These are phyloP conservation scores for Globisporangium echinulatum DNA, from an alignment of 352 stramenopile genomes.

Conservation along the genomic window DNA sequence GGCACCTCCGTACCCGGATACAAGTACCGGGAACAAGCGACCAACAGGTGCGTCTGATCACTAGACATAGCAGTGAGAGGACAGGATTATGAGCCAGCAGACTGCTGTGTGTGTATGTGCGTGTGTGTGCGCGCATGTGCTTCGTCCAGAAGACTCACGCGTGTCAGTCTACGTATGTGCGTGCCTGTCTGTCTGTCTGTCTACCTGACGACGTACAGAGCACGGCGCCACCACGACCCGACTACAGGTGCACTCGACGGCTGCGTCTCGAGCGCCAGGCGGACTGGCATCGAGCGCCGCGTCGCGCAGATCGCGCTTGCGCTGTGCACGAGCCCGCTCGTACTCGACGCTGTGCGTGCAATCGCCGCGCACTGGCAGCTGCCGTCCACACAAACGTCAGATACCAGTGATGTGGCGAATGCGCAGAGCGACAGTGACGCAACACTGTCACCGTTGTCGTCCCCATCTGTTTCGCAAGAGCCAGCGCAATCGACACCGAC, in stretches of 20 bases:
- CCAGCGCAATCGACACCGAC: constrained; percentile 1
- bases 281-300: constrained; percentile 25
- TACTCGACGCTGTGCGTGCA: constrained; percentile 19
- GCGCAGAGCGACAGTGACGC: neutral
- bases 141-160: too few relatives aligned
- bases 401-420: too few relatives aligned
- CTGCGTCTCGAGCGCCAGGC: constrained; percentile 8
- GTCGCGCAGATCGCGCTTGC: constrained; percentile 28
- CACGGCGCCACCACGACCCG: neutral
- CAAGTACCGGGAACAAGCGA: too few relatives aligned
- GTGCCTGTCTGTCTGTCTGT: neutral
- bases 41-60: too few relatives aligned
- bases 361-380: constrained; percentile 23
- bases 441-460: neutral
- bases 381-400: neutral
- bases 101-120: neutral
- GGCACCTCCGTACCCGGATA: too few relatives aligned
- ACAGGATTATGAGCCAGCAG: too few relatives aligned
- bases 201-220: neutral
- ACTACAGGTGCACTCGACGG: constrained; percentile 21
- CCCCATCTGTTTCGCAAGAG: neutral
- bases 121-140: neutral
- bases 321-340: constrained; percentile 22
- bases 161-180: neutral
- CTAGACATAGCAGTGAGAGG: too few relatives aligned